Base-by-base conservation (phyloP, 2,329 filamentous ascomycete species). In the Xylariaceae sp. region DNA sequence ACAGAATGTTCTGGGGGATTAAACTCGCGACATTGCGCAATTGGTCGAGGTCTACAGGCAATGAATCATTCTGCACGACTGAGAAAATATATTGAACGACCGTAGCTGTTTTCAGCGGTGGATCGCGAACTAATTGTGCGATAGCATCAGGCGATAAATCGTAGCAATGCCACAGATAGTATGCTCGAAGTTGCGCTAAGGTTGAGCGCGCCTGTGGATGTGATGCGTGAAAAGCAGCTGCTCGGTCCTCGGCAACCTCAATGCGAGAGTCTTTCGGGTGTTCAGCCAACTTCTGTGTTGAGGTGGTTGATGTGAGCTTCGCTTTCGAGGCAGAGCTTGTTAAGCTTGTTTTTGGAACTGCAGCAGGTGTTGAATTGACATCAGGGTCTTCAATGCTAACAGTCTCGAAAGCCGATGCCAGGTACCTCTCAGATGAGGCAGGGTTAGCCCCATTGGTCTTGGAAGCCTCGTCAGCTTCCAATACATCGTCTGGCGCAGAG, bases 91-190 rank as follows among this genome's bases (percentile, higher is more conserved):
- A 88, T 0, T 64, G 70, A 1, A 77, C 73, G 1, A 89, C 82
- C 0, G 84, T 88, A 11, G 63, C 69, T 0, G 70, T 73, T 57
- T 80, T 74, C 2, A 90, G 67, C 2, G 87, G 85, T 11, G 85
- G 84, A 8, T 83, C 73, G 2, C 85, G 77, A n/a, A 88, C 70
- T 1, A 88, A 57, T 2, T 65, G 70, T 2, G 84, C 84, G 13
- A 88, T 73, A 1, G 74, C 70, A 0, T 70, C 63, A 0, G 84
- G 74, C 0, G 67, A 59, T 15, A 88, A 72, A 10, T 75, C 71
- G 6, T 77, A 67, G 51, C 84, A 77, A 49, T 84, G 74, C 87
- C 87, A 91, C 16, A 91, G 70, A 58, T 79, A 81, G 63, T 89
- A 90, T 1, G 84, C 77, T 11, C 83, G 78, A 1, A 89, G 68